These are phyloP conservation scores for Candida nanaspora DNA, from an alignment of 805 yeast species.

Conservation along the genomic window DNA sequence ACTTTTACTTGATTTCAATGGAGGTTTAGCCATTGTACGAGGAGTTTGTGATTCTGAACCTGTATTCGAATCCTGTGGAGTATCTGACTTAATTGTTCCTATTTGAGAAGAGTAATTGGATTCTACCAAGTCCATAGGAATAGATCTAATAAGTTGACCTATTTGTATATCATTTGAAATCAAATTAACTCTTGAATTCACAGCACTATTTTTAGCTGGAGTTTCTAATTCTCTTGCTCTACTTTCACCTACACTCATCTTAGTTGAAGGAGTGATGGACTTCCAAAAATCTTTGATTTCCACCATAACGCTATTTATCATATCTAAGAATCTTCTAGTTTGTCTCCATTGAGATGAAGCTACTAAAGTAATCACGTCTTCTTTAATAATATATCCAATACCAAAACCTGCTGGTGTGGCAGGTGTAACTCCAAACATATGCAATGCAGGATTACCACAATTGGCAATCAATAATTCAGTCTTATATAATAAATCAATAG, in stretches of 20 bases:
- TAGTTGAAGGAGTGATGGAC: conserved; percentile 3
- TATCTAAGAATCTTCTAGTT: conserved; percentile 46
- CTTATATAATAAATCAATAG: conserved; percentile 26
- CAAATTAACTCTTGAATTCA: background rate
- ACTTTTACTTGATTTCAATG: conserved; percentile 4
- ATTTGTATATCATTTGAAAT: conserved; percentile 15
- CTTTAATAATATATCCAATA: conserved; percentile 47
- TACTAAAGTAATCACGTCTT: conserved; percentile 41
- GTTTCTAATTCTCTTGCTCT: conserved; percentile 18
- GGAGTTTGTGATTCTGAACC: background rate
- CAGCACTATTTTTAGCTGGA: conserved; percentile 3
- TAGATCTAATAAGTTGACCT: conserved; percentile 22
- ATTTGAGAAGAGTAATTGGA: conserved; percentile 19
- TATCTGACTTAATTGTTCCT: conserved; percentile 2
- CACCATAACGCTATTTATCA: conserved; percentile 41
- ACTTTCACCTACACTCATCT: conserved; percentile 4
- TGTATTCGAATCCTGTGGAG: background rate
- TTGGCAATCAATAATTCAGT: conserved; percentile 37
- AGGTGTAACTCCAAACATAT: conserved; percentile 55
- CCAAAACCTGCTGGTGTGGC: conserved; percentile 54
- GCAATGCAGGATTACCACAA: conserved; percentile 54
- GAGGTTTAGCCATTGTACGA: background rate
- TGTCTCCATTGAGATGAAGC: conserved; percentile 57
- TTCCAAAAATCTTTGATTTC: conserved; percentile 35
- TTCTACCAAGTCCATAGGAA: conserved; percentile 25